phyloP scores from a whole-genome alignment of 1,284 basidiomycete species.

The Apiotrichum sp. region DNA sequence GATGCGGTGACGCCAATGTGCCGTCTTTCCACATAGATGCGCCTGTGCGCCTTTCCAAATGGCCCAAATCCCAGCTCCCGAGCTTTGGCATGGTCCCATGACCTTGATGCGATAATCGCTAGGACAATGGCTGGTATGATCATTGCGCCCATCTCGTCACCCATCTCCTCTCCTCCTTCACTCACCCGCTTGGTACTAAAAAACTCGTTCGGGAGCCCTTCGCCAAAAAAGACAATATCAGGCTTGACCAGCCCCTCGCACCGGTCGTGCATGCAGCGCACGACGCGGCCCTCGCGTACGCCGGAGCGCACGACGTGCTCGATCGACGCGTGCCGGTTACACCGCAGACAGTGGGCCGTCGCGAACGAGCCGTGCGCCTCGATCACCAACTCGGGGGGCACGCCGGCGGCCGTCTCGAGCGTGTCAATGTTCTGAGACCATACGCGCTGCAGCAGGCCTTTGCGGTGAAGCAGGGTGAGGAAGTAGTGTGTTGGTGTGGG shows the following conservation, averaged over 20 bases:
- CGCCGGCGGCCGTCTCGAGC: conserved; percentile 76
- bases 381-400: conserved; percentile 67
- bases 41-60: no score
- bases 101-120: no score
- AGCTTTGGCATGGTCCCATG: no score
- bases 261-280: conserved; percentile 51
- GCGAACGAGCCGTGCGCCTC: conserved; percentile 95
- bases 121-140: no score
- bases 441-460: conserved; percentile 34
- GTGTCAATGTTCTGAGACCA: conserved; percentile 66
- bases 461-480: conserved; percentile 50
- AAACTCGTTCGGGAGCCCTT: conserved; percentile 51
- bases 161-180: not conserved
- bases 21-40: no score
- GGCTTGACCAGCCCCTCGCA: conserved; percentile 78
- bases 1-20: no score
- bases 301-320: conserved; percentile 62
- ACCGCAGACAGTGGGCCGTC: conserved; percentile 70
- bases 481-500: conserved; percentile 90
- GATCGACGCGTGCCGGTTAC: conserved; percentile 54
- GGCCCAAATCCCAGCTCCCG: no score
- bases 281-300: conserved; percentile 57
- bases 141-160: not conserved
- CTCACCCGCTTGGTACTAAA: conserved; percentile 37
- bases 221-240: conserved; percentile 93